phyloP scores from a whole-genome alignment of 768 basidiomycete genomes.

The Mycena floridula region DNA sequence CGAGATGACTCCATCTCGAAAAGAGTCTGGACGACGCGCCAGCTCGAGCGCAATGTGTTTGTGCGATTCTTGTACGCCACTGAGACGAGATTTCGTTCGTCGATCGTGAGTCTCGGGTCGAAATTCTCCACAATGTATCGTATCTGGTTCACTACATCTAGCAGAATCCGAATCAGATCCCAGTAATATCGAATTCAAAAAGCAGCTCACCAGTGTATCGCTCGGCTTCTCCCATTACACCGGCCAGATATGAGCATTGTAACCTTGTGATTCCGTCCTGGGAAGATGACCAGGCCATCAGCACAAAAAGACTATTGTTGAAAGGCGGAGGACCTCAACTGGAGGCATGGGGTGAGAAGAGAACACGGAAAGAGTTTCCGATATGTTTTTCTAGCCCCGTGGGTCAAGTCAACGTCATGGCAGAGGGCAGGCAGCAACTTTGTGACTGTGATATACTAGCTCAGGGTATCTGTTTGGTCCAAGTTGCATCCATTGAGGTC shows the following conservation, averaged over 20 bases:
- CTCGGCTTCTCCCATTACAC: slow-evolving; percentile 83
- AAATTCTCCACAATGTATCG: slow-evolving; percentile 66
- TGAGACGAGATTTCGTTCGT: slow-evolving; percentile 85
- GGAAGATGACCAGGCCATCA: too few species aligned
- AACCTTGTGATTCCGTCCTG: too few species aligned
- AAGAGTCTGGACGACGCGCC: slow-evolving; percentile 74
- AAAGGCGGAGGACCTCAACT: too few species aligned
- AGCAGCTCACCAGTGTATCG: slow-evolving; percentile 85
- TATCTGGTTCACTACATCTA: slow-evolving; percentile 75
- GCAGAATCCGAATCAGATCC: too few species aligned
- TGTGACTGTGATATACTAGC: too few species aligned
- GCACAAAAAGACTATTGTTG: too few species aligned
- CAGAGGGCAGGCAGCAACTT: not conserved
- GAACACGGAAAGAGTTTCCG: not conserved
- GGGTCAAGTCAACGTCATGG: not conserved
- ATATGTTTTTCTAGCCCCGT: not conserved
- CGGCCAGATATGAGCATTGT: slow-evolving; percentile 58
- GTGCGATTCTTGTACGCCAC: slow-evolving; percentile 91
- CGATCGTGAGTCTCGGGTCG: slow-evolving; percentile 65
- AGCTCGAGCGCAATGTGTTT: slow-evolving; percentile 75
- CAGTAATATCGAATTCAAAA: too few species aligned
- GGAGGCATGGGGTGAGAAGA: not conserved
- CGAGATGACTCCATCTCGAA: slow-evolving; percentile 60
- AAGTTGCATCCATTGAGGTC: too few species aligned
- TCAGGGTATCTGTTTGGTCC: too few species aligned